Conservation (phyloP, 2,329 filamentous ascomycete species). For the Ascochyta clinopodiicola region DNA sequence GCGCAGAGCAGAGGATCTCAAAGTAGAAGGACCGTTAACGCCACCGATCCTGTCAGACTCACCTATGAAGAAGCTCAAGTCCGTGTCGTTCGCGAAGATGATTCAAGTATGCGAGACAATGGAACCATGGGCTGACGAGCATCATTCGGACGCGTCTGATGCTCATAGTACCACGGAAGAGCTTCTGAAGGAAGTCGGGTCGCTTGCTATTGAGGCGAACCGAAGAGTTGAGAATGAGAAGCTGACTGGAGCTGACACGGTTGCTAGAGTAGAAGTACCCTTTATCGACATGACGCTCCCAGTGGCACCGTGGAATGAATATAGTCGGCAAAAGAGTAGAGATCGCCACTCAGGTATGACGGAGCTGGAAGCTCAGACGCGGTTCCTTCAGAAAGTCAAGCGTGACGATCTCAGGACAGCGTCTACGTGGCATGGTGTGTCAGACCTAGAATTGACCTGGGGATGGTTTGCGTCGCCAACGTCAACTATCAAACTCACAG, state of each 20-base stretch:
- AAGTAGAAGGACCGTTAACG: slow-evolving; percentile 56
- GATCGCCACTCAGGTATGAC: slow-evolving; percentile 19
- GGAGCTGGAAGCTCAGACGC: slow-evolving; percentile 39
- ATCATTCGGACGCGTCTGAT: slow-evolving; percentile 17
- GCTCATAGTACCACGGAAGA: slow-evolving; percentile 40
- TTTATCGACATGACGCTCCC: slow-evolving; percentile 53
- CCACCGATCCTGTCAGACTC: slow-evolving; percentile 48
- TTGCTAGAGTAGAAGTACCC: slow-evolving; percentile 57
- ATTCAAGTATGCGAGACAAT: slow-evolving; percentile 44
- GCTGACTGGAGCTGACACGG: slow-evolving; percentile 56
- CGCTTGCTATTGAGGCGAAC: slow-evolving; percentile 47
- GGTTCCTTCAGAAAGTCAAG: slow-evolving; percentile 46
- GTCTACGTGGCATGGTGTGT: slow-evolving; percentile 51
- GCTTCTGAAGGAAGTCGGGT: slow-evolving; percentile 45
- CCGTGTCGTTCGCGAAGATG: slow-evolving; percentile 48
- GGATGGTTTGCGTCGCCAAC: slow-evolving; percentile 54
- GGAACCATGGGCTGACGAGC: slow-evolving; percentile 32
- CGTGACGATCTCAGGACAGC: slow-evolving; percentile 38
- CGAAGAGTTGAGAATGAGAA: slow-evolving; percentile 52
- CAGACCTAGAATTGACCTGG: slow-evolving; percentile 54
- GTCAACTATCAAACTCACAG: slow-evolving; percentile 47
- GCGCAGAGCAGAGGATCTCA: slow-evolving; percentile 48
- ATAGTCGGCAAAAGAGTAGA: slow-evolving; percentile 19
- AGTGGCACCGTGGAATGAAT: slow-evolving; percentile 56
- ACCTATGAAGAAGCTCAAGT: slow-evolving; percentile 50